A percentile compares a stretch with the other conserved stretches of the same genome.
These are phyloP conservation scores for Phlebiopsis flavidoalba DNA, from an alignment of 768 basidiomycete genomes.

Conservation along the genomic window DNA sequence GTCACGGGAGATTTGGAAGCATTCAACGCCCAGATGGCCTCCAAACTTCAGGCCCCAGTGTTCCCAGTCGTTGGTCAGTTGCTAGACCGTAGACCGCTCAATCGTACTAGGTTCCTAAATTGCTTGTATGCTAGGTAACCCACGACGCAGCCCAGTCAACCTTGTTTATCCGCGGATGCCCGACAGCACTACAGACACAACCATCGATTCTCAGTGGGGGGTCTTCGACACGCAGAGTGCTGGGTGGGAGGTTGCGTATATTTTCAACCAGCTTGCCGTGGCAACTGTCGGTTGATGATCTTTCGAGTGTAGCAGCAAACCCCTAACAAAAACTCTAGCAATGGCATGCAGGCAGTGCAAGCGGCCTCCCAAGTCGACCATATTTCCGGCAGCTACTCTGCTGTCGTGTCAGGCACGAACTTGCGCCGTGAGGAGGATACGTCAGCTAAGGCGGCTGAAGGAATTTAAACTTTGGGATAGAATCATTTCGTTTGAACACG, in stretches of 20 bases:
- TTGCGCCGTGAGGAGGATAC: slow-evolving; percentile 32
- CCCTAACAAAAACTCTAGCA: no score
- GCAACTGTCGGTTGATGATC: neutral
- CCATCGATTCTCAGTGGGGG: slow-evolving; percentile 41
- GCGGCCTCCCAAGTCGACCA: slow-evolving; percentile 41
- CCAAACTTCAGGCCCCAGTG: slow-evolving; percentile 35
- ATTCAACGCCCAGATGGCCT: slow-evolving; percentile 43
- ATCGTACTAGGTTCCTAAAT: neutral
- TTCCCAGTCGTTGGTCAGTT: slow-evolving; percentile 45
- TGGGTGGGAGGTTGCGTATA: slow-evolving; percentile 49
- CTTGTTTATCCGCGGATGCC: no score
- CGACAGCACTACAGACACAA: slow-evolving; percentile 33
- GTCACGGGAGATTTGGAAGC: slow-evolving; percentile 38
- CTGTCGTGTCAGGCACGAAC: slow-evolving; percentile 42
- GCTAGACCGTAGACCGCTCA: no score
- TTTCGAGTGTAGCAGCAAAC: slow-evolving; percentile 28
- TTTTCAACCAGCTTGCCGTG: slow-evolving; percentile 11
- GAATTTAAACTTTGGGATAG: slow-evolving; percentile 21
- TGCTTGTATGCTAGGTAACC: slow-evolving; percentile 25
- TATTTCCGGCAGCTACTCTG: slow-evolving; percentile 51
- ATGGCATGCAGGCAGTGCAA: no score
- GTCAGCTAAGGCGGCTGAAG: neutral
- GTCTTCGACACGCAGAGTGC: slow-evolving; percentile 47
- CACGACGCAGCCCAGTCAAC: slow-evolving; percentile 55
- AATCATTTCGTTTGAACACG: slow-evolving; percentile 56